Percentiles rank a stretch among this genome's conserved stretches.
These are phyloP conservation scores for Rutstroemia sp. DNA, from an alignment of 2,329 filamentous ascomycete species.

Conservation along the genomic window DNA sequence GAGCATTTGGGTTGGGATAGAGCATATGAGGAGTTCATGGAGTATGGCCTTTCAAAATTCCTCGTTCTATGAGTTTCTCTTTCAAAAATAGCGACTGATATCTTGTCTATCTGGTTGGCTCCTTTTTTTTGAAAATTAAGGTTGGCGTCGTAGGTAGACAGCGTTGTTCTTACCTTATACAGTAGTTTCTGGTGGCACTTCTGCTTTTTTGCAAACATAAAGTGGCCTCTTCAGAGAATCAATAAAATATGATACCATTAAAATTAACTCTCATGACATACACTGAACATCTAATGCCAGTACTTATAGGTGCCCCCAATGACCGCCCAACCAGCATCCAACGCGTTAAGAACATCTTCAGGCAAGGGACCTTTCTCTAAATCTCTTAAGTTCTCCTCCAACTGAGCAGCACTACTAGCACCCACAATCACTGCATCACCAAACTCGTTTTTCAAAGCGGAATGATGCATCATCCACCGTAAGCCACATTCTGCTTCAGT, in stretches of 20 bases:
- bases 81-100: slow-evolving; percentile 1
- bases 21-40: slow-evolving; percentile 6
- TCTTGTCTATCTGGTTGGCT: neutral
- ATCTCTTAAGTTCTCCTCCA: slow-evolving; percentile 49
- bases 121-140: neutral
- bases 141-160: neutral
- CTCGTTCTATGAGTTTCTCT: neutral
- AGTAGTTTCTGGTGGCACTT: neutral
- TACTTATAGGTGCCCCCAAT: neutral
- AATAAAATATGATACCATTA: neutral
- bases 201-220: neutral
- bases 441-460: slow-evolving; percentile 43
- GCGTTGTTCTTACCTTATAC: neutral
- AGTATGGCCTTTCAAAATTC: neutral
- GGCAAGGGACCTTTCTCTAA: slow-evolving; percentile 67
- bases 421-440: slow-evolving; percentile 56
- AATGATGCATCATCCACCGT: slow-evolving; percentile 69
- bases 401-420: slow-evolving; percentile 48
- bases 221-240: neutral
- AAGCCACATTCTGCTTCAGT: slow-evolving; percentile 67
- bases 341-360: slow-evolving; percentile 63
- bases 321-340: slow-evolving; percentile 67
- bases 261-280: too few relatives aligned
- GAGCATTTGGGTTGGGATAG: neutral
- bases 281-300: neutral